A percentile compares a stretch with the other conserved stretches of the same genome.
Evolutionary conservation across 225 moss, liverwort and hornwort species (phyloP).

Genomic region (Physcomitrium patens): DNA sequence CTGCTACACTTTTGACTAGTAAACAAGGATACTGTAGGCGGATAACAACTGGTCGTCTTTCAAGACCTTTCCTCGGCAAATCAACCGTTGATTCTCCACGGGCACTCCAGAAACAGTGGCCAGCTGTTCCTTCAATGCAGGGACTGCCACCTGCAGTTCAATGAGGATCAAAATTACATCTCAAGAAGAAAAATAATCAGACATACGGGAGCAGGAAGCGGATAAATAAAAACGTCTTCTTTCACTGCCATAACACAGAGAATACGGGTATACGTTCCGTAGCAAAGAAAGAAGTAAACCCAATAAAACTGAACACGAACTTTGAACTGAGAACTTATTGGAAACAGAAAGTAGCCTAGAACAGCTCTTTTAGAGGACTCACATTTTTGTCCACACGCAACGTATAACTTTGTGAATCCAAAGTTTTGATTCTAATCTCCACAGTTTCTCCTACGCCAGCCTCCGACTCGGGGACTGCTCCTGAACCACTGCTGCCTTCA

Average conservation of each 20-base stretch:
- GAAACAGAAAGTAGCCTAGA: no score
- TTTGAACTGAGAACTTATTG: no score
- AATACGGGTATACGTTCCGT: not conserved
- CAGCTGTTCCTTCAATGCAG: conserved; percentile 89
- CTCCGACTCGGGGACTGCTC: conserved; percentile 51
- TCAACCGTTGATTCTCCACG: conserved; percentile 88
- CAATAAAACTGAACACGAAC: not conserved
- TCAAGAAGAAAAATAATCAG: not conserved
- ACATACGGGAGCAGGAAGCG: not conserved
- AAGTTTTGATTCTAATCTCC: conserved; percentile 93
- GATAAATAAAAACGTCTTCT: not conserved
- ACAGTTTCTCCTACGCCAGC: conserved; percentile 60
- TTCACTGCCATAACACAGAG: not conserved
- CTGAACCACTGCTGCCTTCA: conserved; percentile 70
- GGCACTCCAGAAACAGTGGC: conserved; percentile 85
- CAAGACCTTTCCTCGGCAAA: conserved; percentile 93
- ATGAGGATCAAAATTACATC: conserved; percentile 9
- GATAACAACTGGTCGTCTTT: conserved; percentile 93
- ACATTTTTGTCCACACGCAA: conserved; percentile 85
- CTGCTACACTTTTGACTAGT: not conserved
- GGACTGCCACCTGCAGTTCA: conserved; percentile 75
- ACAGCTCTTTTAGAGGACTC: conserved; percentile 29
- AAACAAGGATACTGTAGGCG: conserved; percentile 86
- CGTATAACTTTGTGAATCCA: conserved; percentile 86
- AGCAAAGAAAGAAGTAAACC: not conserved